phyloP scores from a whole-genome alignment of 2,329 filamentous ascomycete species.

The Botryotinia convoluta region DNA sequence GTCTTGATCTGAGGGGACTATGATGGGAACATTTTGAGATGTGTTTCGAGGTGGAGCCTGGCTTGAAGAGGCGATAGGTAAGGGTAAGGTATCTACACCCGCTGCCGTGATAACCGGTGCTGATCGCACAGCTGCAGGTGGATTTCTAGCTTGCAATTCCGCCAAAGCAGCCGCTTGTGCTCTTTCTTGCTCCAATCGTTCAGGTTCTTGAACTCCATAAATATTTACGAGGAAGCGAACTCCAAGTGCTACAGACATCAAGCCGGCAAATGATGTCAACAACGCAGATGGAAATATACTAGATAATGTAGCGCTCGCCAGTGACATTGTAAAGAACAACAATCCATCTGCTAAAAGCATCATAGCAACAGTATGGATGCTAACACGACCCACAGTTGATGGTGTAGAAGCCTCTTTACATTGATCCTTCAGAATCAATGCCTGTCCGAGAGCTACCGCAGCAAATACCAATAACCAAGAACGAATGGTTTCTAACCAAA shows the following conservation, averaged over 20 bases:
- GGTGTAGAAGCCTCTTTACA: constrained; percentile 66
- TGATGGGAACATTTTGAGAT: constrained; percentile 45
- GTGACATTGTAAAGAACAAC: constrained; percentile 53
- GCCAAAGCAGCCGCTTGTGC: constrained; percentile 31
- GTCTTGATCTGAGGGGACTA: constrained; percentile 63
- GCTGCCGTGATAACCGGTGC: constrained; percentile 32
- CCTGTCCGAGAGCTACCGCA: constrained; percentile 57
- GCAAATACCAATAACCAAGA: constrained; percentile 58
- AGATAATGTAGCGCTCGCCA: constrained; percentile 54
- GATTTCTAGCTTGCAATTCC: constrained; percentile 30
- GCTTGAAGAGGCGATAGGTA: constrained; percentile 10
- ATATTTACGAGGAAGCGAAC: constrained; percentile 59
- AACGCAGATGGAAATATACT: constrained; percentile 57
- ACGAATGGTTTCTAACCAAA: constrained; percentile 55
- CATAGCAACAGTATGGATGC: constrained; percentile 59
- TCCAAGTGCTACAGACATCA: constrained; percentile 57
- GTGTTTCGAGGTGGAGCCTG: constrained; percentile 14
- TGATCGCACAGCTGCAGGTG: constrained; percentile 25
- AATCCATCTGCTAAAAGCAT: constrained; percentile 64
- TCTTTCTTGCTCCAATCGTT: constrained; percentile 44
- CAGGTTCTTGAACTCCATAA: constrained; percentile 59
- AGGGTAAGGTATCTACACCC: constrained; percentile 28
- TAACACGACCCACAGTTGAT: constrained; percentile 64
- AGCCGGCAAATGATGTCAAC: constrained; percentile 50
- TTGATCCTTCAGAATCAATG: constrained; percentile 60